Evolutionary conservation across 352 stramenopile genomes (phyloP).

Genomic region (Phytophthora lateralis): DNA sequence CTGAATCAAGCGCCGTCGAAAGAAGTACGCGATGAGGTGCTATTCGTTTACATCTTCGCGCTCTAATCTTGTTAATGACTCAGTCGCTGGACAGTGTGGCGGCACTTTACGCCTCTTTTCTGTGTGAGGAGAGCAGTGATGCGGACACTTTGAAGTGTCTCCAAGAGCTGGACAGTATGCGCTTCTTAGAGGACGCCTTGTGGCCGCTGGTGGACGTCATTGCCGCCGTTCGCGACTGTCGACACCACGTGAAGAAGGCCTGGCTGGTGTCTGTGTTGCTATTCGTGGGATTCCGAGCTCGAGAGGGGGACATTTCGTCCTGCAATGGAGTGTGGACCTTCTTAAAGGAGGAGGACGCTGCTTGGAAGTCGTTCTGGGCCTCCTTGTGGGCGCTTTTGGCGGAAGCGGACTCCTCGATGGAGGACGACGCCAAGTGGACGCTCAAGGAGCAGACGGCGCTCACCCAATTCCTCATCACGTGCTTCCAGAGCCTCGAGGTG

Average conservation of each 20-base stretch:
- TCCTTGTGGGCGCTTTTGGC: constrained; percentile 40
- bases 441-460: constrained; percentile 59
- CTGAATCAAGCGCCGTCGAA: constrained; percentile 32
- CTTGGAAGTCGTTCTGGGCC: constrained; percentile 46
- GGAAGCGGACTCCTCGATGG: constrained; percentile 16
- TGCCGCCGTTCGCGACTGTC: constrained; percentile 22
- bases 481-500: constrained; percentile 69
- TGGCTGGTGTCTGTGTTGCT: constrained; percentile 56
- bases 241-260: constrained; percentile 45
- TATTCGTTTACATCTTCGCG: neutral
- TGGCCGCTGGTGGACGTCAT: constrained; percentile 43
- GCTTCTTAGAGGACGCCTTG: constrained; percentile 62
- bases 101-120: constrained; percentile 42
- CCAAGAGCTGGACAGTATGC: constrained; percentile 31
- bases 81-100: constrained; percentile 40
- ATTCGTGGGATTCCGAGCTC: constrained; percentile 38
- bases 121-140: constrained; percentile 30
- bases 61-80: constrained; percentile 9
- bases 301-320: constrained; percentile 4
- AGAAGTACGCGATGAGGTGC: constrained; percentile 20
- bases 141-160: constrained; percentile 28
- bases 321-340: constrained; percentile 29
- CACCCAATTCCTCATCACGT: constrained; percentile 64
- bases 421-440: constrained; percentile 43
- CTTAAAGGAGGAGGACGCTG: constrained; percentile 23